Evolutionary conservation across 768 basidiomycete species (phyloP).

Genomic region (Mycena kentingensis): DNA sequence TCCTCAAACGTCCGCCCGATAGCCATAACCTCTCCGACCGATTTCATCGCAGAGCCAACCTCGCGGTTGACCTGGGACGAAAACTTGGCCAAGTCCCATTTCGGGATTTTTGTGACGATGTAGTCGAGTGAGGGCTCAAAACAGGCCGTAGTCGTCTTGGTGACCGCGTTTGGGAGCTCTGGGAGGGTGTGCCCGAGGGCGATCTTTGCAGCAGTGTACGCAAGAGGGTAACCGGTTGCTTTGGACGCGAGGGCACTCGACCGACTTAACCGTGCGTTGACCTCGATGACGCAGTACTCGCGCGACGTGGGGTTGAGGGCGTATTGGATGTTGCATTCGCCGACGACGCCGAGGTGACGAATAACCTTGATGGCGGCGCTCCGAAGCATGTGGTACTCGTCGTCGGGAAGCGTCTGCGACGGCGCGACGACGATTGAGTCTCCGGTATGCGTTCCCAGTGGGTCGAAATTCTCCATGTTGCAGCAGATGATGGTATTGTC

Average conservation of each 20-base stretch:
- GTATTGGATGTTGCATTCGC: slow-evolving; percentile 98
- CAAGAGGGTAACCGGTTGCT: slow-evolving; percentile 97
- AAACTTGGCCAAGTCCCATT: slow-evolving; percentile 99
- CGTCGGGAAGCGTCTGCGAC: slow-evolving; percentile 95
- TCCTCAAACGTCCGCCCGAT: slow-evolving; percentile 99
- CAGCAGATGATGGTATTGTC: slow-evolving; percentile 99
- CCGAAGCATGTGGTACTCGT: slow-evolving; percentile 98
- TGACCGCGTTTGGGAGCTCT: slow-evolving; percentile 97
- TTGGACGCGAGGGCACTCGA: slow-evolving; percentile 97
- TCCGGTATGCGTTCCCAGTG: slow-evolving; percentile 97
- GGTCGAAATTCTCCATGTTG: slow-evolving; percentile 99
- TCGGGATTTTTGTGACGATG: slow-evolving; percentile 99
- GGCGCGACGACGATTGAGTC: slow-evolving; percentile 99
- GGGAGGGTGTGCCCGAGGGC: slow-evolving; percentile 97
- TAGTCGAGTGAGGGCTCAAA: slow-evolving; percentile 99
- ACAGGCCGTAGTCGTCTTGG: slow-evolving; percentile 98
- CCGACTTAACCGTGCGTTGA: slow-evolving; percentile 92
- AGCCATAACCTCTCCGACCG: slow-evolving; percentile 99
- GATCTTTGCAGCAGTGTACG: slow-evolving; percentile 98
- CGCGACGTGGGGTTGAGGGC: slow-evolving; percentile 89
- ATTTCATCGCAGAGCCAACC: slow-evolving; percentile 98
- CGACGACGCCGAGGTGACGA: slow-evolving; percentile 88
- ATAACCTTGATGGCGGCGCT: slow-evolving; percentile 96
- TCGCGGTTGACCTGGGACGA: slow-evolving; percentile 89
- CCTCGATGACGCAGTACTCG: slow-evolving; percentile 98